Evolutionary conservation across 2,329 filamentous ascomycete species (phyloP).

Genomic region (Lasiodiplodia sp.): DNA sequence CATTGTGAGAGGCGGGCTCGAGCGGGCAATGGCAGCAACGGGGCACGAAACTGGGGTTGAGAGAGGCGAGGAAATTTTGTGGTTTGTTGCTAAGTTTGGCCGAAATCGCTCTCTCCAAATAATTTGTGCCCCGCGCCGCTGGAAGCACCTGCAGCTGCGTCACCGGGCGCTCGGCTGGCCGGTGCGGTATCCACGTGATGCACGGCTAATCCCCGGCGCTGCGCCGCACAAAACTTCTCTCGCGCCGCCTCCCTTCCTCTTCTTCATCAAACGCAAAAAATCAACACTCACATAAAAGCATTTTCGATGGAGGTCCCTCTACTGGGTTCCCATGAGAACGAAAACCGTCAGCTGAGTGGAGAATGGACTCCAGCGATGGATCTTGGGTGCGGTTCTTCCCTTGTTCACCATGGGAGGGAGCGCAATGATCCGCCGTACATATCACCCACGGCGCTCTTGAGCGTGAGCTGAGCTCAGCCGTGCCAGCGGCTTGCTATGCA

Average conservation of each 20-base stretch:
- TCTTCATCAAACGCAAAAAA: constrained; percentile 63
- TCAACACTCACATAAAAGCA: constrained; percentile 64
- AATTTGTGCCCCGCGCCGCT: constrained; percentile 8
- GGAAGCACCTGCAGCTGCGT: constrained; percentile 18
- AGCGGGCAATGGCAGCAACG: constrained; percentile 14
- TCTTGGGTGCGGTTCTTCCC: constrained; percentile 66
- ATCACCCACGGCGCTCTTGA: background rate
- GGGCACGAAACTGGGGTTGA: constrained; percentile 6
- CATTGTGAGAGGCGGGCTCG: constrained; percentile 22
- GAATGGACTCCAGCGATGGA: constrained; percentile 55
- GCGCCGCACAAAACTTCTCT: constrained; percentile 13
- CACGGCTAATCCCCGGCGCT: constrained; percentile 8
- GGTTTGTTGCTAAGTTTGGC: constrained; percentile 26
- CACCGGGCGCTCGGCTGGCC: constrained; percentile 4
- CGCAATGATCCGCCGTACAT: constrained; percentile 68
- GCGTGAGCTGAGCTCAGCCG: constrained; percentile 11
- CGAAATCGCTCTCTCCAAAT: constrained; percentile 22
- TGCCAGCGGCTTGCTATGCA: background rate
- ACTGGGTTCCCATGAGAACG: constrained; percentile 61
- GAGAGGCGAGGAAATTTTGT: constrained; percentile 22
- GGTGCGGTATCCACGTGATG: background rate
- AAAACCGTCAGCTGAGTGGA: constrained; percentile 66
- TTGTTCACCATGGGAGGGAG: constrained; percentile 58
- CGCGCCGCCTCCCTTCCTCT: constrained; percentile 37
- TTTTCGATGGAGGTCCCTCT: constrained; percentile 59